These are phyloP conservation scores for Erythrophleum fordii DNA, from an alignment of 306 rosid genomes.

Conservation along the genomic window DNA sequence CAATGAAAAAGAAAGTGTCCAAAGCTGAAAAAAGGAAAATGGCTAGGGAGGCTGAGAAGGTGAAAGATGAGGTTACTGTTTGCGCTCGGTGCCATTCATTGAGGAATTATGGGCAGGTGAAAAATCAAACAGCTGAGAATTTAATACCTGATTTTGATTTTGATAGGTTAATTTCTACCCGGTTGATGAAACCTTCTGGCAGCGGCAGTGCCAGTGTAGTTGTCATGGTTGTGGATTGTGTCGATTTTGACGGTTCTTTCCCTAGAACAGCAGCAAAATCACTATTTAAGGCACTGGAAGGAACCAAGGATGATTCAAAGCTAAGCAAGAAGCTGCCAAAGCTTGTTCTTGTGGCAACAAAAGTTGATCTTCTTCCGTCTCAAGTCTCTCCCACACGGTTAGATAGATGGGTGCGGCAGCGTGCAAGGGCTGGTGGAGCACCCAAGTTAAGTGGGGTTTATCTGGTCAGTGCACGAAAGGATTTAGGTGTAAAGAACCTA, in stretches of 20 bases:
- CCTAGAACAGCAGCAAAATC: slow-evolving; percentile 80
- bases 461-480: slow-evolving; percentile 83
- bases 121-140: slow-evolving; percentile 81
- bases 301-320: slow-evolving; percentile 56
- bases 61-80: slow-evolving; percentile 87
- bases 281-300: slow-evolving; percentile 69
- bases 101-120: slow-evolving; percentile 90
- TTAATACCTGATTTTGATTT: slow-evolving; percentile 96
- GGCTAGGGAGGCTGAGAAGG: slow-evolving; percentile 74
- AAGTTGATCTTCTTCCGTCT: slow-evolving; percentile 88
- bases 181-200: slow-evolving; percentile 74
- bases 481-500: slow-evolving; percentile 78
- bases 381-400: slow-evolving; percentile 88
- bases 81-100: slow-evolving; percentile 94
- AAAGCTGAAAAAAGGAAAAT: slow-evolving; percentile 79
- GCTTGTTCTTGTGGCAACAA: slow-evolving; percentile 93
- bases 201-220: slow-evolving; percentile 72
- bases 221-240: slow-evolving; percentile 93
- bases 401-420: slow-evolving; percentile 89
- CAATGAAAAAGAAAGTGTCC: slow-evolving; percentile 71
- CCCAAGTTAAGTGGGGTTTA: slow-evolving; percentile 82
- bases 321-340: slow-evolving; percentile 68
- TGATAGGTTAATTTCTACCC: slow-evolving; percentile 71
- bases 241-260: slow-evolving; percentile 93
- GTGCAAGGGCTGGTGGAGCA: slow-evolving; percentile 77